These are phyloP conservation scores for Chytriomyces sp. DNA, from an alignment of 192 early-diverging fungal species.

Conservation along the genomic window DNA sequence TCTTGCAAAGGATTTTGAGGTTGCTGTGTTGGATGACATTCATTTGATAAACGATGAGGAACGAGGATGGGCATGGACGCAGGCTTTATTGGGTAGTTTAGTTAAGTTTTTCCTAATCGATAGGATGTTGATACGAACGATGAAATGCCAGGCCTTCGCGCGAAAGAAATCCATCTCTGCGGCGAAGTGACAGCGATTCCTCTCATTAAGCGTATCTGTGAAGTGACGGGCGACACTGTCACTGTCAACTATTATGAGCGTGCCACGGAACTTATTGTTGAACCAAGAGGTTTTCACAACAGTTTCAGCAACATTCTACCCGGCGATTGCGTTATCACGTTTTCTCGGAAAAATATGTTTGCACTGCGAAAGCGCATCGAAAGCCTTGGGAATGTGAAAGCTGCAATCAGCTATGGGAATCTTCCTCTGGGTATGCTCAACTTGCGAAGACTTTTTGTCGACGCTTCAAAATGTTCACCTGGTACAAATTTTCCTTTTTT, in stretches of 20 bases:
- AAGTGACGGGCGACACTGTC: constrained; percentile 76
- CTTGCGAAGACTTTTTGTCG: background rate
- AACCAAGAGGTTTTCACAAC: constrained; percentile 58
- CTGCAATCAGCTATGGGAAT: constrained; percentile 90
- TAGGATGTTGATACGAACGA: too few species aligned
- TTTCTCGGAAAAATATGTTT: constrained; percentile 83
- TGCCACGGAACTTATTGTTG: constrained; percentile 69
- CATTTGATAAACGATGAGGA: constrained; percentile 88
- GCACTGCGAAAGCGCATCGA: constrained; percentile 79
- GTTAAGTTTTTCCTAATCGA: too few species aligned
- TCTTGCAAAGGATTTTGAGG: constrained; percentile 57
- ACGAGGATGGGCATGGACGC: constrained; percentile 96
- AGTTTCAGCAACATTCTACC: constrained; percentile 63
- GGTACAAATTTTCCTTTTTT: too few species aligned
- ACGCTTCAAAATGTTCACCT: background rate
- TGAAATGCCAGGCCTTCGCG: constrained; percentile 53
- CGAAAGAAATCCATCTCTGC: constrained; percentile 88
- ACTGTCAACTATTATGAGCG: constrained; percentile 78
- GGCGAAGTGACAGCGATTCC: constrained; percentile 88
- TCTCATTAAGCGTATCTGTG: constrained; percentile 76
- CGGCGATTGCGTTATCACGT: constrained; percentile 90
- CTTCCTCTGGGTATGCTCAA: constrained; percentile 72
- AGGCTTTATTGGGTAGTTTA: constrained; percentile 68
- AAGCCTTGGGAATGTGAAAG: constrained; percentile 67
- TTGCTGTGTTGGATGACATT: constrained; percentile 96